A percentile compares a stretch with the other conserved stretches of the same genome.
Conservation (phyloP, 1,284 basidiomycete species). For the Psilocybe mexicana region DNA sequence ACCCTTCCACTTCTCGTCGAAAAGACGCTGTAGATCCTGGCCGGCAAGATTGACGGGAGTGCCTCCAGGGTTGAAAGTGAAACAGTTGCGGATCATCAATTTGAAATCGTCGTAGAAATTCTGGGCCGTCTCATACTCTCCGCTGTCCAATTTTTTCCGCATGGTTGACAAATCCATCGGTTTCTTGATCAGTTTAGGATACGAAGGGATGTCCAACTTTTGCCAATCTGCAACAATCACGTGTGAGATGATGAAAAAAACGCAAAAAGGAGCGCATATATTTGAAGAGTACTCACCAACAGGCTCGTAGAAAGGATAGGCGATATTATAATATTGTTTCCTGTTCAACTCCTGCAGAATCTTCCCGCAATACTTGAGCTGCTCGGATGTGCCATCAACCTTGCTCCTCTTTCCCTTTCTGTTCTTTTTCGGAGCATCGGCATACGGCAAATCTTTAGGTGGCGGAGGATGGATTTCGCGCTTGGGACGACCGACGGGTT, state of each 20-base stretch:
- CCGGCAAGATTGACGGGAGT: constrained; percentile 87
- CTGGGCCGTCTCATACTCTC: constrained; percentile 73
- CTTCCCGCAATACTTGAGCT: constrained; percentile 83
- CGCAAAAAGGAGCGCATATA: not conserved
- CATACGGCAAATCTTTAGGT: constrained; percentile 87
- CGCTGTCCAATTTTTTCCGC: constrained; percentile 76
- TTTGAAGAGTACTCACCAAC: constrained; percentile 64
- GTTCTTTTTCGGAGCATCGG: constrained; percentile 72
- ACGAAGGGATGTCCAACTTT: constrained; percentile 82
- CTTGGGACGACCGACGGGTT: constrained; percentile 79
- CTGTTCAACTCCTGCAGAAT: constrained; percentile 78
- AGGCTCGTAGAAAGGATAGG: constrained; percentile 90
- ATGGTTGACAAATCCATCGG: constrained; percentile 96
- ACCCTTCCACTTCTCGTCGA: constrained; percentile 88
- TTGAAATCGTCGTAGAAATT: constrained; percentile 92
- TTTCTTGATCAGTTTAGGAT: constrained; percentile 87
- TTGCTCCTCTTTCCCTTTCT: constrained; percentile 63
- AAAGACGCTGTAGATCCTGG: constrained; percentile 78
- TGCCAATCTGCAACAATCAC: constrained; percentile 58
- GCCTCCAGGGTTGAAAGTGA: constrained; percentile 87
- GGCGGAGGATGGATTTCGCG: constrained; percentile 96
- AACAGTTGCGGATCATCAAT: constrained; percentile 93
- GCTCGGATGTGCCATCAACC: constrained; percentile 76
- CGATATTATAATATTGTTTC: constrained; percentile 76
- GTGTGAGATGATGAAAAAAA: constrained; percentile 6